Conservation (phyloP, 2,329 filamentous ascomycete genomes). For the Pseudocercospora vitis region DNA sequence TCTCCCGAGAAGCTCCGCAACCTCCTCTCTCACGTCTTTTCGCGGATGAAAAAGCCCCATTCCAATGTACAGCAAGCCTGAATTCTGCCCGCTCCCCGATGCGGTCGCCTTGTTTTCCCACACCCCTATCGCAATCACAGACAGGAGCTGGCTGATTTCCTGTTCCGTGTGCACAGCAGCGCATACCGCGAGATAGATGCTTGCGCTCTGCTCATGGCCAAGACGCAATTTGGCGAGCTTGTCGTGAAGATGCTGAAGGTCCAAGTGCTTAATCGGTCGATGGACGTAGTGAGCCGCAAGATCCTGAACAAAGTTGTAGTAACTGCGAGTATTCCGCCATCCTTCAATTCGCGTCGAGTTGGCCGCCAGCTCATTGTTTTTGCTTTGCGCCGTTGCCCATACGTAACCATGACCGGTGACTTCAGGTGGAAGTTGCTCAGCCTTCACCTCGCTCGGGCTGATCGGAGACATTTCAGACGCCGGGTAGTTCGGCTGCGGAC, state of each 20-base stretch:
- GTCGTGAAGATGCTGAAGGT: constrained; percentile 90
- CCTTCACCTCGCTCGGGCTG: constrained; percentile 13
- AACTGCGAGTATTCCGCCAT: constrained; percentile 92
- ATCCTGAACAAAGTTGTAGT: constrained; percentile 78
- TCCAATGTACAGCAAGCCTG: constrained; percentile 52
- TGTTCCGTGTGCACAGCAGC: constrained; percentile 65
- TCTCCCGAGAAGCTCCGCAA: constrained; percentile 76
- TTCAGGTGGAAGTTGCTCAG: constrained; percentile 30
- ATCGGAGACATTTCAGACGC: constrained; percentile 20
- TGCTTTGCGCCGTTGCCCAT: constrained; percentile 80
- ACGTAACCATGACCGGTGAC: constrained; percentile 82
- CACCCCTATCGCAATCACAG: constrained; percentile 35
- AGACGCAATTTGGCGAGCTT: constrained; percentile 81
- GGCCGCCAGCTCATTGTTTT: constrained; percentile 81
- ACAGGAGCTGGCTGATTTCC: constrained; percentile 66
- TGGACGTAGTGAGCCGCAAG: constrained; percentile 38
- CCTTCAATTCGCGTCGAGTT: constrained; percentile 93
- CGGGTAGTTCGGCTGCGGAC: constrained; percentile 16
- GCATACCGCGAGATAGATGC: constrained; percentile 81
- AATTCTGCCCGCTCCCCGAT: constrained; percentile 19
- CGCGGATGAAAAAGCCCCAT: constrained; percentile 91
- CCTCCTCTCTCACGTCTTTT: constrained; percentile 71
- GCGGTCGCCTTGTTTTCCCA: constrained; percentile 30
- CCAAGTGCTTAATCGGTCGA: constrained; percentile 71
- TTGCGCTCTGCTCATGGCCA: constrained; percentile 70